Conservation (phyloP, 805 yeast species). For the Ogataea saltuana region DNA sequence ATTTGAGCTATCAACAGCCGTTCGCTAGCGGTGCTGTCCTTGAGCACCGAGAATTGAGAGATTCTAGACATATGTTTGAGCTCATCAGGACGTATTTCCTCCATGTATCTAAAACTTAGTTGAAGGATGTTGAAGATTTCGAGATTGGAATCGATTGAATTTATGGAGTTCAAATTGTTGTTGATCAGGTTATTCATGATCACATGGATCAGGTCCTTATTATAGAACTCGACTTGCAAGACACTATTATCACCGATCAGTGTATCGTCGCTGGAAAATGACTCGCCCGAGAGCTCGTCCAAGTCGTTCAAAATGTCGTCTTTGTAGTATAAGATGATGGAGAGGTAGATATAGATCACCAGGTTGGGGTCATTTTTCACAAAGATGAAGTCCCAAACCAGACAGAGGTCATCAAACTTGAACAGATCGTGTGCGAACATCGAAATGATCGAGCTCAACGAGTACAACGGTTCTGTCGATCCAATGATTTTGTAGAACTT, state of each 20-base stretch:
- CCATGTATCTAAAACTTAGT: constrained; percentile 18
- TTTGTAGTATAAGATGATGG: constrained; percentile 50
- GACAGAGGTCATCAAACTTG: constrained; percentile 48
- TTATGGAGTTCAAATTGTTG: constrained; percentile 25
- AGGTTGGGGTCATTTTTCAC: constrained; percentile 54
- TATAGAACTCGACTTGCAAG: constrained; percentile 19
- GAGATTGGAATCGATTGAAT: constrained; percentile 25
- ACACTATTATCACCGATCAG: constrained; percentile 19
- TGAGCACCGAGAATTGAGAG: constrained; percentile 27
- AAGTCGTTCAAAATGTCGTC: constrained; percentile 41
- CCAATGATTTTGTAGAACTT: constrained; percentile 43
- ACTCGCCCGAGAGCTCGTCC: constrained; percentile 33
- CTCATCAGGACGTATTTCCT: constrained; percentile 11
- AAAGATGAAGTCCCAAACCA: constrained; percentile 70
- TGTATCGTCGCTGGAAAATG: constrained; percentile 29
- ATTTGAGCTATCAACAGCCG: constrained; percentile 20
- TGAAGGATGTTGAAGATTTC: constrained; percentile 32
- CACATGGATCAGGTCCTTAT: constrained; percentile 31
- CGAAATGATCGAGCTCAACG: constrained; percentile 77
- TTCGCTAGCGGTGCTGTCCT: constrained; percentile 9
- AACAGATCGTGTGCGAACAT: constrained; percentile 71
- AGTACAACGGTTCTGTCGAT: constrained; percentile 57
- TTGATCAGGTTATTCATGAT: constrained; percentile 31
- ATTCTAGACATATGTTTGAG: constrained; percentile 8
- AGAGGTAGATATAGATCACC: constrained; percentile 61